phyloP scores from a whole-genome alignment of 2,329 filamentous ascomycete species.

The Penicillium brevicompactum region DNA sequence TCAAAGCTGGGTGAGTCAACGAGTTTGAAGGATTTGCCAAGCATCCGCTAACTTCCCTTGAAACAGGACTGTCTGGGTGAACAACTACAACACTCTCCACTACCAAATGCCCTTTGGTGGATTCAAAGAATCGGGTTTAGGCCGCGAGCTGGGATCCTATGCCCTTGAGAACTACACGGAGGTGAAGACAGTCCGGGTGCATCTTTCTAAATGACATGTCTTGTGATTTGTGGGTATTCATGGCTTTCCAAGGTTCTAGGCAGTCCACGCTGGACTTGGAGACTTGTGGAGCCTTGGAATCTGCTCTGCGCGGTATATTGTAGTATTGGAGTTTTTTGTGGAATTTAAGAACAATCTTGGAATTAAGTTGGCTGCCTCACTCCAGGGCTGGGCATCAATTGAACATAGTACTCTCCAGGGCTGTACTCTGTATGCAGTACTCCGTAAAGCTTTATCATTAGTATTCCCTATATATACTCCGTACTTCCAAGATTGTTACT shows the following conservation, averaged over 20 bases:
- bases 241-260: no score
- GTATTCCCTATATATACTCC: no score
- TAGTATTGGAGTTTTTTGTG: no score
- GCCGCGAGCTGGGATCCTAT: constrained; percentile 46
- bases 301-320: no score
- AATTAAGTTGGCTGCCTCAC: no score
- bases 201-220: background rate
- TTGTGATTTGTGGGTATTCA: background rate
- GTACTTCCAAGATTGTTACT: no score
- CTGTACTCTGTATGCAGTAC: no score
- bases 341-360: no score
- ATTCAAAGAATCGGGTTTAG: constrained; percentile 47
- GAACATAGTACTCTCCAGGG: no score
- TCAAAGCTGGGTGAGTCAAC: constrained; percentile 66
- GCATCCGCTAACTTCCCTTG: background rate
- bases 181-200: constrained; percentile 39
- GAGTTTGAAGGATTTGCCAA: background rate
- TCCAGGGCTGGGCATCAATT: no score
- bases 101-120: constrained; percentile 33
- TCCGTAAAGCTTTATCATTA: no score
- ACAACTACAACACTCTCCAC: constrained; percentile 69
- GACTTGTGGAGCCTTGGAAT: background rate
- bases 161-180: constrained; percentile 48
- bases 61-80: constrained; percentile 61
- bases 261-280: no score